phyloP scores from a whole-genome alignment of 2,329 filamentous ascomycete species.

The Xylariaceae sp. region DNA sequence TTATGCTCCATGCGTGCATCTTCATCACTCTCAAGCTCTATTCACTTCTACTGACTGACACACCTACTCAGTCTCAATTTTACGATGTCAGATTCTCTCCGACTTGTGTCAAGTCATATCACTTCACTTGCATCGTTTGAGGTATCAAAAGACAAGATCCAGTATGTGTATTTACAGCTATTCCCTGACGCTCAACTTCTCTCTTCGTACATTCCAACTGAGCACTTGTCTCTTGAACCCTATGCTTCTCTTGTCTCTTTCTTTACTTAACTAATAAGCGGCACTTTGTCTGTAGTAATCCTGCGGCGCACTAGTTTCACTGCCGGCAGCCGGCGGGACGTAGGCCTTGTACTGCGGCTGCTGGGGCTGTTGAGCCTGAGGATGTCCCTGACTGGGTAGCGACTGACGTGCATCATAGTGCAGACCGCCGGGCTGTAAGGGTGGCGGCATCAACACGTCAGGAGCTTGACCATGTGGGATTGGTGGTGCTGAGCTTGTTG shows the following conservation, averaged over 20 bases:
- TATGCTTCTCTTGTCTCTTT: background rate
- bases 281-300: slow-evolving; percentile 62
- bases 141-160: too few relatives aligned
- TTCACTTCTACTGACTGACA: too few relatives aligned
- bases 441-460: slow-evolving; percentile 48
- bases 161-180: slow-evolving; percentile 3
- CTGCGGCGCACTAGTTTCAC: slow-evolving; percentile 56
- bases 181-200: background rate
- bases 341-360: slow-evolving; percentile 67
- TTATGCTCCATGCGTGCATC: too few relatives aligned
- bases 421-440: slow-evolving; percentile 52
- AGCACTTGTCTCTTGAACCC: background rate
- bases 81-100: too few relatives aligned
- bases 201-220: background rate
- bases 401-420: slow-evolving; percentile 57
- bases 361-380: slow-evolving; percentile 28
- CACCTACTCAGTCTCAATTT: too few relatives aligned
- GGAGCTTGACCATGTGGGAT: slow-evolving; percentile 46
- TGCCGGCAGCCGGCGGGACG: slow-evolving; percentile 51
- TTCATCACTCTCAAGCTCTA: too few relatives aligned
- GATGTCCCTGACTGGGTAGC: slow-evolving; percentile 52
- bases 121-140: too few relatives aligned
- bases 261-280: slow-evolving; percentile 28
- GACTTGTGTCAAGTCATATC: too few relatives aligned
- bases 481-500: slow-evolving; percentile 48